phyloP scores from a whole-genome alignment of 139 green algal species.

The Deuterostichococcus epilithicus region DNA sequence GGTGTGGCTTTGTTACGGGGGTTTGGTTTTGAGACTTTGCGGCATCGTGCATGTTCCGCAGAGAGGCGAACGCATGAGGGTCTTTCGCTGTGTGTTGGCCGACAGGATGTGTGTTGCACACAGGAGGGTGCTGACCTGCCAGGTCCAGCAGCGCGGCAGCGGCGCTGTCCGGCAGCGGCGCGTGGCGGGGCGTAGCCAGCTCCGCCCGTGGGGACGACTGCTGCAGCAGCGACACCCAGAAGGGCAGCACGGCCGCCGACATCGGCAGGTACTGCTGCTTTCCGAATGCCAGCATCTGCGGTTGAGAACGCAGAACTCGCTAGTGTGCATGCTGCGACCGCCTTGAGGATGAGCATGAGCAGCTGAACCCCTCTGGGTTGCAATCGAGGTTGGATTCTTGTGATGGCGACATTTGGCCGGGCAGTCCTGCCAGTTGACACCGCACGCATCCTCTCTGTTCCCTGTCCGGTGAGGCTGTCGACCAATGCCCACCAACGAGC shows the following conservation, averaged over 20 bases:
- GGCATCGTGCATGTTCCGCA: neutral
- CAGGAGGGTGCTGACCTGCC: constrained; percentile 32
- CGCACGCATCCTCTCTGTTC: neutral
- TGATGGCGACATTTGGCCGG: neutral
- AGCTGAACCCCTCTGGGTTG: too few species aligned
- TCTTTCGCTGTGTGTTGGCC: too few species aligned
- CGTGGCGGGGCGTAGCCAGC: neutral
- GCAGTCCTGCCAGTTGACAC: neutral
- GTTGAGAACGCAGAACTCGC: neutral
- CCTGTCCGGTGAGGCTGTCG: neutral
- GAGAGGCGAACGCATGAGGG: neutral
- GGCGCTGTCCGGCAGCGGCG: constrained; percentile 28
- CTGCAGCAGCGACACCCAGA: constrained; percentile 52
- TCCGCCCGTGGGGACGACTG: neutral
- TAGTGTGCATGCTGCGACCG: neutral
- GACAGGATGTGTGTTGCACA: too few species aligned
- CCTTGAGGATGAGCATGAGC: neutral
- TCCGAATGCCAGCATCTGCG: constrained; percentile 62
- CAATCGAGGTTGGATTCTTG: neutral
- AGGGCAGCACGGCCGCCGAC: constrained; percentile 47
- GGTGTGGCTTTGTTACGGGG: too few species aligned
- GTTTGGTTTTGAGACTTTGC: neutral
- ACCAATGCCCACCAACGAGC: neutral
- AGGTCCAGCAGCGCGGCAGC: constrained; percentile 37
- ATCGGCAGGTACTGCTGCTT: constrained; percentile 63